Conservation (phyloP, 1,139 yeast species). For the Yamadazyma sp. region DNA sequence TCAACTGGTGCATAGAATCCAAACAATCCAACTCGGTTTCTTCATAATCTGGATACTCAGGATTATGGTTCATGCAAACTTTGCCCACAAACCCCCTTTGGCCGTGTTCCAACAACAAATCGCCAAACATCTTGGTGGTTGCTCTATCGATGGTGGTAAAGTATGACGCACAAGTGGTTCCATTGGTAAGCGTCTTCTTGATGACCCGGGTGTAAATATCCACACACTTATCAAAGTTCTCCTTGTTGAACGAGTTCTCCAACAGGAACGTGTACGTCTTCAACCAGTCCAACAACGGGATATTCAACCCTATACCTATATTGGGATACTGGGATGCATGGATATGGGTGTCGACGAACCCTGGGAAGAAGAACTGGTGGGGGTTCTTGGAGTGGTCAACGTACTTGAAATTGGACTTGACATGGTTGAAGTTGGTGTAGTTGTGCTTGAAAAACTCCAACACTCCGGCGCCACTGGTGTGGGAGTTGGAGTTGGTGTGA, state of each 20-base stretch:
- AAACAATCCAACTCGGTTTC: constrained; percentile 65
- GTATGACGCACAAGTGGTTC: constrained; percentile 92
- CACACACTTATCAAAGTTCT: constrained; percentile 52
- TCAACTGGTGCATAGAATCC: constrained; percentile 55
- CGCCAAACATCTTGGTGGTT: constrained; percentile 76
- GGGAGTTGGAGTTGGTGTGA: constrained; percentile 7
- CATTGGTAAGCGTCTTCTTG: constrained; percentile 63
- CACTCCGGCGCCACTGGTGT: background rate
- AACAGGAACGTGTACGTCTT: constrained; percentile 84
- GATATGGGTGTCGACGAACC: constrained; percentile 91
- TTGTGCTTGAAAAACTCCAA: constrained; percentile 11
- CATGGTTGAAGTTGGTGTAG: constrained; percentile 6
- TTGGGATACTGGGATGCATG: constrained; percentile 98
- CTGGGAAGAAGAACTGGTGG: constrained; percentile 73
- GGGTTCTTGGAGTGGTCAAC: constrained; percentile 30
- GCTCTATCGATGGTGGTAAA: constrained; percentile 83
- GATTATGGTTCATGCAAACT: constrained; percentile 77
- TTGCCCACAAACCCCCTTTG: constrained; percentile 92
- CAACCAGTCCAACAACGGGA: constrained; percentile 88
- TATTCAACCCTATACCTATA: constrained; percentile 82
- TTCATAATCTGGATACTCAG: constrained; percentile 65
- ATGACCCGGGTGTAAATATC: constrained; percentile 66
- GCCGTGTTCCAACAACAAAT: constrained; percentile 61
- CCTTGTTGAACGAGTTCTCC: constrained; percentile 50
- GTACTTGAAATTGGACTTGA: constrained; percentile 20